A percentile compares a stretch with the other conserved stretches of the same genome.
phyloP scores from a whole-genome alignment of 2,329 filamentous ascomycete species.

The Sporothrix euskadiensis region DNA sequence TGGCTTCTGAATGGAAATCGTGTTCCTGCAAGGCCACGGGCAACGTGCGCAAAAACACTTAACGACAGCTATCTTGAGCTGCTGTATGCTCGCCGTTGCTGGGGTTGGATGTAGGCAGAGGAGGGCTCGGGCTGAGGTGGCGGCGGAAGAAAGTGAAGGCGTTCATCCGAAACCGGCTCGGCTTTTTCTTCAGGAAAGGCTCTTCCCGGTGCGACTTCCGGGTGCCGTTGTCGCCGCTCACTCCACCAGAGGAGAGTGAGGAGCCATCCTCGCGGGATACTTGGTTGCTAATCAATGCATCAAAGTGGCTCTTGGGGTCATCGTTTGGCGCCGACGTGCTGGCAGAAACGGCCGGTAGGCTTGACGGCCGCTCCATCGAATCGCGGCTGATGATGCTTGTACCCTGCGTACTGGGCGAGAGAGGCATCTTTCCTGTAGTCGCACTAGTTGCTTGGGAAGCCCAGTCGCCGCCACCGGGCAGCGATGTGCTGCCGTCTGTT shows the following conservation, averaged over 20 bases:
- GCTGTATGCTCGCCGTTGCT: not conserved
- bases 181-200: conserved; percentile 60
- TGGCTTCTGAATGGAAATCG: not conserved
- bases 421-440: conserved; percentile 63
- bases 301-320: conserved; percentile 37
- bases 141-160: conserved; percentile 58
- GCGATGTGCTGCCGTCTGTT: conserved; percentile 60
- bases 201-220: conserved; percentile 40
- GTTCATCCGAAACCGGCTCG: conserved; percentile 65
- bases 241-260: conserved; percentile 35
- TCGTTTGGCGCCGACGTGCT: conserved; percentile 41
- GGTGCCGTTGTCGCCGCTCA: conserved; percentile 42
- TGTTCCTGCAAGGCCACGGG: too few relatives aligned
- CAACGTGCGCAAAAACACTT: not conserved
- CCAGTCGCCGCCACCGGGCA: conserved; percentile 59
- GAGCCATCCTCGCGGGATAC: conserved; percentile 42
- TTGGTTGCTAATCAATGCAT: conserved; percentile 35
- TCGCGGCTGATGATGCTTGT: conserved; percentile 65
- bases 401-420: conserved; percentile 65
- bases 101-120: conserved; percentile 33
- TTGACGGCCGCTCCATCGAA: conserved; percentile 53
- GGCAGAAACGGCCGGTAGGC: conserved; percentile 41
- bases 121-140: conserved; percentile 49
- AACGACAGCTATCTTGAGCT: conserved; percentile 5
- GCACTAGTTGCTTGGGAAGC: conserved; percentile 63